Conservation (phyloP, 2,329 filamentous ascomycete genomes). For the Fusarium lyarnte region DNA sequence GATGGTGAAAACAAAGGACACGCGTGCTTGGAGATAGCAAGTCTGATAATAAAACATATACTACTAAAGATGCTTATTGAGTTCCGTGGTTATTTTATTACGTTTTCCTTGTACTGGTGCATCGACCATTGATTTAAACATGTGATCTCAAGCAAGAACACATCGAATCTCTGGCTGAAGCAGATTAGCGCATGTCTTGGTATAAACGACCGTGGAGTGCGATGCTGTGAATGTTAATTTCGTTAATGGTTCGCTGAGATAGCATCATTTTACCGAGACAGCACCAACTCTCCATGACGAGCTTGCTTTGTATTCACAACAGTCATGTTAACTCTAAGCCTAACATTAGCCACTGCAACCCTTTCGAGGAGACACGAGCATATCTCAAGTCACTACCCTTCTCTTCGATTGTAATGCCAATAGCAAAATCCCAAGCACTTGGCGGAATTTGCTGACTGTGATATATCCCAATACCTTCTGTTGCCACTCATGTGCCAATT, state of each 20-base stretch:
- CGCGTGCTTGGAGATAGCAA: neutral
- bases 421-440: constrained; percentile 6
- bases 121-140: neutral
- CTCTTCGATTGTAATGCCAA: constrained; percentile 18
- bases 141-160: neutral
- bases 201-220: neutral
- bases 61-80: neutral
- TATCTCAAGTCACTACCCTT: constrained; percentile 1
- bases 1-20: neutral
- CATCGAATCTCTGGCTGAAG: neutral
- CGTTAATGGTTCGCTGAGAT: neutral
- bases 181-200: neutral
- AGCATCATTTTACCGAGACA: neutral
- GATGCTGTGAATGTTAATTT: neutral
- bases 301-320: constrained; percentile 10
- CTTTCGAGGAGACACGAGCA: constrained; percentile 5
- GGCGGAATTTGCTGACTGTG: constrained; percentile 19
- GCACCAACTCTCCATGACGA: neutral
- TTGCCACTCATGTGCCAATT: neutral
- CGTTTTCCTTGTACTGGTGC: neutral
- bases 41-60: neutral
- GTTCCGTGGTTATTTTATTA: neutral
- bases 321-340: constrained; percentile 21
- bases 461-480: constrained; percentile 28
- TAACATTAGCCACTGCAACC: neutral